Base-by-base conservation (phyloP, 768 basidiomycete species). In the Leccinum variicolor region DNA sequence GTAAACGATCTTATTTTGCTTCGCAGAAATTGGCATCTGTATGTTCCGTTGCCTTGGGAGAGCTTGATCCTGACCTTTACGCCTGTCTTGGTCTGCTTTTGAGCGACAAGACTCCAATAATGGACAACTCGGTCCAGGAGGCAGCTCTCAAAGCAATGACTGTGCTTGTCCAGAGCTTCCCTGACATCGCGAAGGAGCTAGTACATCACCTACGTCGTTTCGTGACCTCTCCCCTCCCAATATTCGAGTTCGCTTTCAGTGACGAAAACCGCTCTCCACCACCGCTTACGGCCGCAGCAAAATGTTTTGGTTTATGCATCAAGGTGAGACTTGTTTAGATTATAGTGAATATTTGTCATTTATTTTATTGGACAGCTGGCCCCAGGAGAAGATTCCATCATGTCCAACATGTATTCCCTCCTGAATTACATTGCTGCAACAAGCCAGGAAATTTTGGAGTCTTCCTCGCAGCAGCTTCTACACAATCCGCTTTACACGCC, bases 321-420 rank as follows among this genome's bases (percentile, higher is more conserved):
- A 85, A 87, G 74, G 92, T 92, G 63, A 26, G 47, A 9, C 3
- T 53, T 26, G 14, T 29, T 29, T 48, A 6, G n/a, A 6, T 39
- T 14, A 25, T 57, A 11, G 33, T 43, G 51, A 19, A 9, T 25
- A 25, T 57, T 15, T 15, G 41, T 59, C 21, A 46, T 25, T 46
- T 28, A 62, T 50, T 62, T 56, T 23, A 51, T 60, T 10, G 36
- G 45, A 39, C 59, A 94, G 92, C 77, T 92, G 39, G 86, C 90
- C 15, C 88, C 90, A 15, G 91, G 90, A 45, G 90, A 94, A 62
- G 94, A 94, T 67, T 81, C 94, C 36, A 81, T 91, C 68, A 87
- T 94, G 83, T 98, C 95, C 4, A 92, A 94, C 63, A 89, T 98
- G 86, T 98, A 98, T 71, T 97, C 96, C 5, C 82, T 98, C 13